phyloP scores from a whole-genome alignment of 345 rosid species.

The Psidium guajava region DNA sequence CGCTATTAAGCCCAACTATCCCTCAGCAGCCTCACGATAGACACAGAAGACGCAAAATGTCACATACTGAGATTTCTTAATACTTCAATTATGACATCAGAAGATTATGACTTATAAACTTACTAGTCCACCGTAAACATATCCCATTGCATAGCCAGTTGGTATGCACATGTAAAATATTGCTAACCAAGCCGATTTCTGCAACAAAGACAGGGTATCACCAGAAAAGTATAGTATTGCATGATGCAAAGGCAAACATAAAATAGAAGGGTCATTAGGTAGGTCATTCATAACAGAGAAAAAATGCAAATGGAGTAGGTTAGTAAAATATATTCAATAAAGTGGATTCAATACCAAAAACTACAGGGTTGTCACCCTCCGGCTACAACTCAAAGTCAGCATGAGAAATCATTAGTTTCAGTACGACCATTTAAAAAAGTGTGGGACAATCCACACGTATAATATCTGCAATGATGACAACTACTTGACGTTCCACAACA shows the following conservation, averaged over 20 bases:
- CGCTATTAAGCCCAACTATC: background rate
- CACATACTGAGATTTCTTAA: background rate
- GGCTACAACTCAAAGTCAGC: background rate
- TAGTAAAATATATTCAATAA: background rate
- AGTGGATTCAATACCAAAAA: background rate
- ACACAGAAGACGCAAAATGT: background rate
- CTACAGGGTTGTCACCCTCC: background rate
- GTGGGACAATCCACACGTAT: background rate
- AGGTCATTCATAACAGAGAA: background rate
- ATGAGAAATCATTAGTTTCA: background rate
- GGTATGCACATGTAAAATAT: constrained; percentile 98
- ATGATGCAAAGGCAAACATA: background rate
- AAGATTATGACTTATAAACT: constrained; percentile 9
- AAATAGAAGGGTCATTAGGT: background rate
- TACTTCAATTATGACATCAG: background rate
- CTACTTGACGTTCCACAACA: background rate
- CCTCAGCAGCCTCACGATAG: background rate
- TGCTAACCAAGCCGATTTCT: constrained; percentile 90
- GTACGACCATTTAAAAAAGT: background rate
- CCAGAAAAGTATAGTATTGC: background rate
- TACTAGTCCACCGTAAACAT: constrained; percentile 85
- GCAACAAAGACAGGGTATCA: constrained; percentile 11
- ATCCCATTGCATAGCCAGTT: constrained; percentile 82
- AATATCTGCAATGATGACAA: background rate
- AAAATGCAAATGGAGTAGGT: background rate